These are phyloP conservation scores for Metschnikowia proteae DNA, from an alignment of 805 yeast genomes.

Conservation along the genomic window DNA sequence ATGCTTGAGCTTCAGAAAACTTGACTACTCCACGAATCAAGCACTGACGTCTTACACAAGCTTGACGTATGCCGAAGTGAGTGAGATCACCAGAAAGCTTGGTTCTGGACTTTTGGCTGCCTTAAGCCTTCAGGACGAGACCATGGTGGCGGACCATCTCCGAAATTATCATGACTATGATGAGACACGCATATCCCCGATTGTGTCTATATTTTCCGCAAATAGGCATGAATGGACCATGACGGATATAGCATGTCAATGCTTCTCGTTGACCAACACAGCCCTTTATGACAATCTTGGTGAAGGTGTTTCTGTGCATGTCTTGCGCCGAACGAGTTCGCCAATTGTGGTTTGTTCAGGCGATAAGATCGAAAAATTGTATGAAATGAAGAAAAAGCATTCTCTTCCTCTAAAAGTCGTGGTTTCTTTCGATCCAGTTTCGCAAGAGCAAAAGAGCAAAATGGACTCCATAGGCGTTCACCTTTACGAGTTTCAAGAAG, in stretches of 20 bases:
- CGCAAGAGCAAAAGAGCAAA: background rate
- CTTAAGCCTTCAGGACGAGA: conserved; percentile 24
- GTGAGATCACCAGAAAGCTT: conserved; percentile 40
- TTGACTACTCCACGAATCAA: conserved; percentile 28
- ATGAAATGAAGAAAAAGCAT: conserved; percentile 38
- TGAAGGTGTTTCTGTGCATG: conserved; percentile 28
- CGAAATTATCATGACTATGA: background rate
- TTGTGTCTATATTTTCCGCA: conserved; percentile 21
- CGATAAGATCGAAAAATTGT: conserved; percentile 45
- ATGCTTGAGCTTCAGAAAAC: conserved; percentile 37
- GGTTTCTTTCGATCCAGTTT: conserved; percentile 17
- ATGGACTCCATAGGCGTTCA: conserved; percentile 12
- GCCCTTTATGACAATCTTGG: conserved; percentile 41
- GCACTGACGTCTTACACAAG: conserved; percentile 36
- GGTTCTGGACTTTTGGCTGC: conserved; percentile 52
- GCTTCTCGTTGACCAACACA: conserved; percentile 33
- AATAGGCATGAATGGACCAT: conserved; percentile 33
- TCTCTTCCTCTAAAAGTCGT: conserved; percentile 18
- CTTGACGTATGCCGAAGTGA: conserved; percentile 42
- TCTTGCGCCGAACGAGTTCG: conserved; percentile 27
- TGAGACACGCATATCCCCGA: conserved; percentile 13
- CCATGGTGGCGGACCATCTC: conserved; percentile 24
- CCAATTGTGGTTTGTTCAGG: conserved; percentile 35
- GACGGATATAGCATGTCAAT: conserved; percentile 31
- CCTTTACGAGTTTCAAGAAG: conserved; percentile 30